Evolutionary conservation across 768 basidiomycete species (phyloP).

Genomic region (Mycena venus): DNA sequence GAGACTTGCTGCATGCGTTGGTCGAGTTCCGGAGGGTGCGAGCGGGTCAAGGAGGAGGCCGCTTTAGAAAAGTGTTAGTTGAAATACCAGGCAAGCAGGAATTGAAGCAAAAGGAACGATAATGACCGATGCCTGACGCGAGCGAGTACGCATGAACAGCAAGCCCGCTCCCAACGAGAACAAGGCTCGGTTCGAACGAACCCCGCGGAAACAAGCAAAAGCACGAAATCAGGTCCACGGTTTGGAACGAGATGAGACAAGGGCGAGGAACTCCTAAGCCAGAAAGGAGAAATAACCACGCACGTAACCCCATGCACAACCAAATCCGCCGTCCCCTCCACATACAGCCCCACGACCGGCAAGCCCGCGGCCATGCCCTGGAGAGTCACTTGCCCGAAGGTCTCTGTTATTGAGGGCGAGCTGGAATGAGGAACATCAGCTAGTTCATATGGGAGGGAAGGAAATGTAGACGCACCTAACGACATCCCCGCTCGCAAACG

Average conservation of each 20-base stretch:
- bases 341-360: constrained; percentile 24
- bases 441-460: not conserved
- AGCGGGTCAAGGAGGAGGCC: not conserved
- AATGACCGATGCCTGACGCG: no score
- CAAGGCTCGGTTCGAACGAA: no score
- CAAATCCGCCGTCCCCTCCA: constrained; percentile 31
- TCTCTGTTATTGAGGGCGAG: constrained; percentile 27
- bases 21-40: not conserved
- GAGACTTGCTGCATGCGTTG: not conserved
- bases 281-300: not conserved
- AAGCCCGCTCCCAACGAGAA: no score
- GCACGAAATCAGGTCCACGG: no score
- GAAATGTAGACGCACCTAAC: not conserved
- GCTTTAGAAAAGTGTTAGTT: not conserved
- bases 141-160: no score
- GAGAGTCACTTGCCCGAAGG: constrained; percentile 31
- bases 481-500: constrained; percentile 25
- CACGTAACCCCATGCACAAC: constrained; percentile 11
- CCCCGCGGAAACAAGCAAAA: no score
- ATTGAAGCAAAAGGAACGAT: no score
- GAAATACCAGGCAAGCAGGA: no score
- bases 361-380: constrained; percentile 31
- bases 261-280: not conserved
- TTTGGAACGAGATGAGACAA: no score
- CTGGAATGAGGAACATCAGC: not conserved